Base-by-base conservation (phyloP, 2,329 filamentous ascomycete genomes). In the Pseudopithomyces chartarum region DNA sequence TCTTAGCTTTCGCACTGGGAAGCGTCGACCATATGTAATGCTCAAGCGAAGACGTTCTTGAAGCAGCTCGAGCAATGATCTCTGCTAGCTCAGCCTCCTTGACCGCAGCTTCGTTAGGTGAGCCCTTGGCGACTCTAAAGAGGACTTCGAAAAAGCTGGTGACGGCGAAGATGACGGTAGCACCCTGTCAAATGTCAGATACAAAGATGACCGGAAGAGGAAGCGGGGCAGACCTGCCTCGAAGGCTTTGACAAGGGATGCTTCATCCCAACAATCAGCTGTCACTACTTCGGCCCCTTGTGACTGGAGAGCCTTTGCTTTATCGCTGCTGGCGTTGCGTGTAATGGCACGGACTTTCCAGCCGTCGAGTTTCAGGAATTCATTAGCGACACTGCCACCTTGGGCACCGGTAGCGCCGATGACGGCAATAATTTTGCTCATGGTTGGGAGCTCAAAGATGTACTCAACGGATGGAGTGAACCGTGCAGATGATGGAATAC, bases 11-110 rank as follows among this genome's bases (percentile, higher is more conserved):
- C 4, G 67, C 60, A 36, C 73, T 67, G 0, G 78, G 78, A n/a
- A 80, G 66, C 0, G 79, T 80, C 13, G 73, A 77, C 77, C 78
- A 80, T 53, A 81, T 65, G 60, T 75, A 81, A 55, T 80, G 77
- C 53, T 78, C 60, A 0, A 81, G 71, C 1, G 74, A 73, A 0
- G 63, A 6, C 0, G 67, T 76, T 11, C 64, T 55, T 1, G 73
- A 64, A 0, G 79, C 79, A 1, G 78, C 78, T 1, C 67, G 69
- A 4, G 77, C 78, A 8, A 81, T 52, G 44, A 77, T 79, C 47
- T 70, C 72, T 2, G 70, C 78, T 53, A 78, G 76, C 45, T 56
- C 42, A 3, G 58, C 57, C 64, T 81, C 79, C 19, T 69, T 61
- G 0, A 70, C 66, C 22, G 73, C 68, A 0, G 77, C 67, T 23